Conservation (phyloP, 768 basidiomycete species). For the Sistotremastrum suecicum region DNA sequence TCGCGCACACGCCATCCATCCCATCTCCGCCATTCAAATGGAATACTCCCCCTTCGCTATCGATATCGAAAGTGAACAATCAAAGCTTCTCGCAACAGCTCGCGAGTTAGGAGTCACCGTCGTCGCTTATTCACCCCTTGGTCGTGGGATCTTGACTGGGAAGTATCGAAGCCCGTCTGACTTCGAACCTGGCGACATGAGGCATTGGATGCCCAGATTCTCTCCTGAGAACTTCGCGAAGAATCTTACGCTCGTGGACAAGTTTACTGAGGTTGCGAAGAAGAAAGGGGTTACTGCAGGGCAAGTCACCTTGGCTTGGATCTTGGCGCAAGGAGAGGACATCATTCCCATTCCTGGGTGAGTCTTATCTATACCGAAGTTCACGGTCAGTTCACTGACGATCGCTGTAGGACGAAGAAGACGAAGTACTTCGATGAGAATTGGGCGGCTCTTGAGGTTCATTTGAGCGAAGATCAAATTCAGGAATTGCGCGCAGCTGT, state of each 20-base stretch:
- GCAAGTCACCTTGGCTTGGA: conserved; percentile 20
- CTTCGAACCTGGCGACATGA: conserved; percentile 16
- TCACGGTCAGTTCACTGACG: neutral
- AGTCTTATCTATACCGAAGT: neutral
- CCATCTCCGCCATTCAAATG: conserved; percentile 18
- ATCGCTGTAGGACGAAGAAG: conserved; percentile 1
- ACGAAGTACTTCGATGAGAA: conserved; percentile 15
- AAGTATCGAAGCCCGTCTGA: conserved; percentile 12
- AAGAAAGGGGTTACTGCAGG: conserved; percentile 17
- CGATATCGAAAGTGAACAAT: conserved; percentile 12
- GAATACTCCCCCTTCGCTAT: conserved; percentile 19
- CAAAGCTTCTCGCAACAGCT: conserved; percentile 15
- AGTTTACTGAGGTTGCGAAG: conserved; percentile 17
- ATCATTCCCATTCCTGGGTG: conserved; percentile 17
- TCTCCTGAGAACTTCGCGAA: conserved; percentile 19
- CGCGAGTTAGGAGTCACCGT: conserved; percentile 18
- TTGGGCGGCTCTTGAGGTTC: conserved; percentile 11
- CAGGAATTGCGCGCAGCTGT: conserved; percentile 12
- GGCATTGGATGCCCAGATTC: conserved; percentile 17
- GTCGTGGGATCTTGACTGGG: conserved; percentile 24
- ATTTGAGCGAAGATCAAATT: conserved; percentile 13
- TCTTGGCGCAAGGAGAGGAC: conserved; percentile 7
- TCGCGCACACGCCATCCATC: conserved; percentile 19
- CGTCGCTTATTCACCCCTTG: conserved; percentile 21
- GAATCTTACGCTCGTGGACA: conserved; percentile 20